A percentile compares a stretch with the other conserved stretches of the same genome.
Conservation (phyloP, 495 filamentous ascomycete species). For the Penicillium nucicola region DNA sequence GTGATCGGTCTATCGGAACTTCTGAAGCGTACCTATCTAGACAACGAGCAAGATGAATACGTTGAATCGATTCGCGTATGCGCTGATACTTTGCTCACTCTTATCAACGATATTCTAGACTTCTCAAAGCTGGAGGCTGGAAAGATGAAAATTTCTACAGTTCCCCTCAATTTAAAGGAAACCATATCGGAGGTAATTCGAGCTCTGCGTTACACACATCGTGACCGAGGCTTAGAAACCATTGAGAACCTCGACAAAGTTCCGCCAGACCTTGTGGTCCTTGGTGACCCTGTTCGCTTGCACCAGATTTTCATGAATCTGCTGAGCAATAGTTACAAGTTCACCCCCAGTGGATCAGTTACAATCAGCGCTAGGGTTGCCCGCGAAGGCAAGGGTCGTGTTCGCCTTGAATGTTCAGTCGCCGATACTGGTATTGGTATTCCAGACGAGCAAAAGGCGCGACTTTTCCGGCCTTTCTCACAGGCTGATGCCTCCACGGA, state of each 20-base stretch:
- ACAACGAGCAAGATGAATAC: constrained; percentile 81
- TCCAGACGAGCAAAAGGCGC: constrained; percentile 70
- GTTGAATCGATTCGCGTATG: constrained; percentile 91
- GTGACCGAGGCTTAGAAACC: constrained; percentile 72
- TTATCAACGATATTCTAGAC: constrained; percentile 94
- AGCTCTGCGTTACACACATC: constrained; percentile 79
- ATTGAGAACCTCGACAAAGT: constrained; percentile 62
- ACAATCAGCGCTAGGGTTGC: constrained; percentile 71
- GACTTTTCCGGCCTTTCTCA: constrained; percentile 87
- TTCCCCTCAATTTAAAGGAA: constrained; percentile 78
- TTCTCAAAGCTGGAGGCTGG: constrained; percentile 93
- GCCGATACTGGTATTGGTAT: constrained; percentile 90
- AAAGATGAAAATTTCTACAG: constrained; percentile 90
- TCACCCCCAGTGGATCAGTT: constrained; percentile 82
- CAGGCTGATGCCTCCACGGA: constrained; percentile 87
- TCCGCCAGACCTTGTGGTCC: constrained; percentile 72
- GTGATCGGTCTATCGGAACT: constrained; percentile 90
- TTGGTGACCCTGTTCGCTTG: constrained; percentile 84
- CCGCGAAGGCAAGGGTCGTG: constrained; percentile 62
- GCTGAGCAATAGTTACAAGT: constrained; percentile 91
- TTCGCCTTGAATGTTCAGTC: constrained; percentile 80
- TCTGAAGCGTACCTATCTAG: constrained; percentile 71
- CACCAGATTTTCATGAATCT: constrained; percentile 94
- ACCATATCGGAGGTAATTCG: constrained; percentile 86
- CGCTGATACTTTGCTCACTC: constrained; percentile 82